Conservation (phyloP, 2,329 filamentous ascomycete species). For the Alternaria postmessia region DNA sequence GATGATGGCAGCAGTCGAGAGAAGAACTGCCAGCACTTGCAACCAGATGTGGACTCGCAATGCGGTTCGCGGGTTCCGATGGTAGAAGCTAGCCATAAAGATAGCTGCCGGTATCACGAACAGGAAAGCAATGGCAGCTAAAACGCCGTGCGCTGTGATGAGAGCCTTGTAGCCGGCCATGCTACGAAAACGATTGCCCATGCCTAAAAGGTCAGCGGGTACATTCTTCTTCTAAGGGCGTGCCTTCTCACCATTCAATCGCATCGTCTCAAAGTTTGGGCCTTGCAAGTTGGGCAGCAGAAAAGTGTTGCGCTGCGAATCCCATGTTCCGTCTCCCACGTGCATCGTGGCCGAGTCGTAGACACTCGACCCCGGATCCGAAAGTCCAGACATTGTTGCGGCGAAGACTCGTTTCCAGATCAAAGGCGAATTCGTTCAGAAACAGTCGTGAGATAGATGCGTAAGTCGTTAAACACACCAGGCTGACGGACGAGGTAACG, state of each 20-base stretch:
- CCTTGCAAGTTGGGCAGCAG: slow-evolving; percentile 79
- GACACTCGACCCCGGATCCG: slow-evolving; percentile 73
- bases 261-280: slow-evolving; percentile 81
- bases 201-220: slow-evolving; percentile 62
- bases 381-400: slow-evolving; percentile 57
- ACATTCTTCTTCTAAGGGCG: background rate
- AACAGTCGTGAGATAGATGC: slow-evolving; percentile 17
- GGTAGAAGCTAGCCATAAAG: slow-evolving; percentile 75
- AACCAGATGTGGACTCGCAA: slow-evolving; percentile 77
- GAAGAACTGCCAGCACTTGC: slow-evolving; percentile 71
- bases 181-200: slow-evolving; percentile 80
- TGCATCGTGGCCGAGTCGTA: slow-evolving; percentile 78
- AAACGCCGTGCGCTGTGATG: slow-evolving; percentile 74
- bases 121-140: slow-evolving; percentile 77
- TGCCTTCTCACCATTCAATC: slow-evolving; percentile 73
- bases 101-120: slow-evolving; percentile 77
- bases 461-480: slow-evolving; percentile 13
- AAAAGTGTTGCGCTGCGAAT: slow-evolving; percentile 78
- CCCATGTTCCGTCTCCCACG: slow-evolving; percentile 86
- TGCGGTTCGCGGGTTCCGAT: slow-evolving; percentile 66
- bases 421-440: background rate
- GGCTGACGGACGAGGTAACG: slow-evolving; percentile 13
- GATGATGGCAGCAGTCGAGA: slow-evolving; percentile 75
- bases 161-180: slow-evolving; percentile 74
- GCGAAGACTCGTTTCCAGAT: background rate